Evolutionary conservation across 2,329 filamentous ascomycete genomes (phyloP).

Genomic region (Fusarium dlaminii): DNA sequence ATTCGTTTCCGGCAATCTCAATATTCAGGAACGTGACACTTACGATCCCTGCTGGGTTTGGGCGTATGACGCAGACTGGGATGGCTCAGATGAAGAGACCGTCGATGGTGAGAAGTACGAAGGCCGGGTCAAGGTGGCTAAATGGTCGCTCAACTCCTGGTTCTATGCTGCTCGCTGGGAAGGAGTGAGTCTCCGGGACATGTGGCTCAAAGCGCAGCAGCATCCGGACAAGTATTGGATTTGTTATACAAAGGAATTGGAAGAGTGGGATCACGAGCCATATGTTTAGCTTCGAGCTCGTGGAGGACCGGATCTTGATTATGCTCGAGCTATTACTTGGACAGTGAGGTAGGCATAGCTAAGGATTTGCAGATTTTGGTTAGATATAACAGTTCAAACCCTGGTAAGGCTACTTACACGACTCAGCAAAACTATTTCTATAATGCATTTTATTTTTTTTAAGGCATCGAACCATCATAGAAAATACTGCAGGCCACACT

Average conservation of each 20-base stretch:
- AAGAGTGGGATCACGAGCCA: constrained; percentile 34
- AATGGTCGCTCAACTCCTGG: constrained; percentile 16
- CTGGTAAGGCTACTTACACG: too few relatives aligned
- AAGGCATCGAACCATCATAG: too few relatives aligned
- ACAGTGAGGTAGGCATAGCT: accelerated
- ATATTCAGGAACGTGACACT: background rate
- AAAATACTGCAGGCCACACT: too few relatives aligned
- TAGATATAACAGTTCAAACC: background rate
- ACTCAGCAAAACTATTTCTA: accelerated
- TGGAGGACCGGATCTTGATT: too few relatives aligned
- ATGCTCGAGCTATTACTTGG: background rate
- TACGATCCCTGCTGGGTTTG: constrained; percentile 27
- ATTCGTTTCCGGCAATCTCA: background rate
- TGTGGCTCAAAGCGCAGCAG: constrained; percentile 32
- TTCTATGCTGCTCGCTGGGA: constrained; percentile 36
- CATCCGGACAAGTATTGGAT: constrained; percentile 25
- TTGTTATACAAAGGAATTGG: constrained; percentile 11
- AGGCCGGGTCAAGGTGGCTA: constrained; percentile 22
- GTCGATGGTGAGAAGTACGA: constrained; percentile 18
- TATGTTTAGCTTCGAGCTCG: background rate
- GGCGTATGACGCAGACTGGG: constrained; percentile 36
- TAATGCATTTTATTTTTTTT: too few relatives aligned
- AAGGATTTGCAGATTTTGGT: accelerated
- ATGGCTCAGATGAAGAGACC: constrained; percentile 9
- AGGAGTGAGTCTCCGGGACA: constrained; percentile 19